These are phyloP conservation scores for Sporisorium sorghi DNA, from an alignment of 1,284 basidiomycete genomes.

Conservation along the genomic window DNA sequence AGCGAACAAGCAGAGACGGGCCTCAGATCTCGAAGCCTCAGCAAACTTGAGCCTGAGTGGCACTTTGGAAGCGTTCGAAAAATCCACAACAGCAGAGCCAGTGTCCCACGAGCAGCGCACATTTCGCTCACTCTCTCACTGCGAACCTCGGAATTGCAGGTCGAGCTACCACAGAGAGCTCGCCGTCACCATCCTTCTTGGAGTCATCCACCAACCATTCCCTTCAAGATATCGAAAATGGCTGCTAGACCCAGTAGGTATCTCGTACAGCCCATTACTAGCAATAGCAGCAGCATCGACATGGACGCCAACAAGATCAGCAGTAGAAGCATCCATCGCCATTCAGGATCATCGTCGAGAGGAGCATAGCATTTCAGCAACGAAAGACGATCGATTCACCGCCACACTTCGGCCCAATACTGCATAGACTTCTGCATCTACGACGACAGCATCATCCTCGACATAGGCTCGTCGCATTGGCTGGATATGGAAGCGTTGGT, in stretches of 20 bases:
- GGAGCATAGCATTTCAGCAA: conserved; percentile 3
- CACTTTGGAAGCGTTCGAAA: not conserved
- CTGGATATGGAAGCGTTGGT: no score
- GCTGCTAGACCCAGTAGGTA: conserved; percentile 63
- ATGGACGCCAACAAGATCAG: not conserved
- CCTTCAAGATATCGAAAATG: conserved; percentile 62
- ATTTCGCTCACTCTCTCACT: not conserved
- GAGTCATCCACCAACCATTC: conserved; percentile 52
- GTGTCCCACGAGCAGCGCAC: not conserved
- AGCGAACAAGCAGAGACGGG: not conserved
- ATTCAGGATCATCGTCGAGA: not conserved
- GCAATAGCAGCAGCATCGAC: conserved; percentile 19
- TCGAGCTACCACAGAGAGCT: conserved; percentile 44
- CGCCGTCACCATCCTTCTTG: conserved; percentile 50
- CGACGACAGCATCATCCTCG: not conserved
- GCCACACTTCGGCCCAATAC: not conserved
- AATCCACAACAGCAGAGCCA: conserved; percentile 19
- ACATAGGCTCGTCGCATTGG: not conserved
- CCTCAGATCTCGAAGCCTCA: not conserved
- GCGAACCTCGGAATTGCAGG: not conserved
- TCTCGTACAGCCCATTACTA: conserved; percentile 21
- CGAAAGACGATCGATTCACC: not conserved
- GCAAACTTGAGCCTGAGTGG: not conserved
- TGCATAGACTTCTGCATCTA: not conserved
- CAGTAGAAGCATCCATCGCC: conserved; percentile 9